Evolutionary conservation across 495 filamentous ascomycete genomes (phyloP), one percentile per base, ranked within the genome.

Genomic region (Podospora sp.): DNA sequence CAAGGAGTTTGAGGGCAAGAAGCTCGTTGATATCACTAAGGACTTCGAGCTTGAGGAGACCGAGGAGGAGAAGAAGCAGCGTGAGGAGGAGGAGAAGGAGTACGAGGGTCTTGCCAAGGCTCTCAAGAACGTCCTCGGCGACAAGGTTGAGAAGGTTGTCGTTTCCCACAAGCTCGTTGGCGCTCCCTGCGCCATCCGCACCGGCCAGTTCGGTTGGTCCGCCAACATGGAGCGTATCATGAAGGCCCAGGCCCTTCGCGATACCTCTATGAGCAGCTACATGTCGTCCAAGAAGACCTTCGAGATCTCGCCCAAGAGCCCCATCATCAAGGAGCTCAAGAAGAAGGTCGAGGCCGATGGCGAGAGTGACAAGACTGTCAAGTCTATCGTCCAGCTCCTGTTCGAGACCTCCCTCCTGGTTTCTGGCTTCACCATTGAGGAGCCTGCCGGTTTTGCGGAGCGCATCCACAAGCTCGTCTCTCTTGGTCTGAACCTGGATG

Each of bases 161-260:
- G 94, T 99, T 78, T 93, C 89, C 73, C 93, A 97, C 92, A 98
- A 98, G 90, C 90, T 99, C 62, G 86, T 92, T 74, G 93, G 93
- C 76, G 84, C 96, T 68, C 95, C 95, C 77, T 98, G 96, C 82
- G 95, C 95, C 79, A 98, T 99, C 85, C 95, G 95, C 82, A 99
- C 95, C 72, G 95, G 96, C 76, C 95, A 99, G 86, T 99, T 99
- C 81, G 95, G 95, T 84, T 99, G 95, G 95, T 97, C 94, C 51
- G 95, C 95, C 78, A 99, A 99, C 88, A 99, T 99, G 95, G 95
- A 99, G 90, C 96, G 95, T 86, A 99, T 99, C 89, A 99, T 99
- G 95, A 99, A 99, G 90, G 96, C 95, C 35, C 95, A 99, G 87
- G 95, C 95, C 79, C 92, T 99, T 73, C 96, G 95, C 85, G 95